Percentiles rank a stretch among this genome's conserved stretches.
Evolutionary conservation across 345 rosid species (phyloP).

Genomic region (Salix arbutifolia): DNA sequence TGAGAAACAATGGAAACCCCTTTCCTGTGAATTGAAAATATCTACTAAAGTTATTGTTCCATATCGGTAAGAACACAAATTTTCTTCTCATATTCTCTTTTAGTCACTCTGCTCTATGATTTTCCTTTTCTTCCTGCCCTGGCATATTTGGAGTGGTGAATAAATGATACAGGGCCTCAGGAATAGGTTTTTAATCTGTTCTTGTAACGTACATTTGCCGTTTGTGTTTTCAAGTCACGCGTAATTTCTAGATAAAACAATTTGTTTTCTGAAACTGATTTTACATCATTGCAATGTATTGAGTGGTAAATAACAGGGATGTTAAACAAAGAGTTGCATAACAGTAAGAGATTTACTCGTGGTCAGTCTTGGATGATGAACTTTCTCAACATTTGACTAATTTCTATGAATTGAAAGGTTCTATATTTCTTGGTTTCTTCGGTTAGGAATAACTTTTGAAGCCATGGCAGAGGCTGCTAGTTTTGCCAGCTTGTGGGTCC

Average conservation of each 20-base stretch:
- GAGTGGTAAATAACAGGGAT: neutral
- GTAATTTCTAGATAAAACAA: neutral
- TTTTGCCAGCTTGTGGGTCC: constrained; percentile 77
- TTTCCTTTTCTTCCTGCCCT: neutral
- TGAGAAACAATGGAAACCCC: constrained; percentile 53
- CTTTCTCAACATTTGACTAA: neutral
- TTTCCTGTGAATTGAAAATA: constrained; percentile 39
- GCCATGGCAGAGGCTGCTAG: constrained; percentile 94
- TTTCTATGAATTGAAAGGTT: neutral
- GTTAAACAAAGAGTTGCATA: neutral
- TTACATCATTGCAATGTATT: neutral
- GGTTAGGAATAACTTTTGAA: constrained; percentile 56
- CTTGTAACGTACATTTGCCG: neutral
- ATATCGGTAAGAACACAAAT: constrained; percentile 36
- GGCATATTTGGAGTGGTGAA: neutral
- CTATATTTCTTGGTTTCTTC: neutral
- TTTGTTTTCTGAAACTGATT: neutral
- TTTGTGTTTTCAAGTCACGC: neutral
- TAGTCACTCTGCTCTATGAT: neutral
- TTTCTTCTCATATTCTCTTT: constrained; percentile 1
- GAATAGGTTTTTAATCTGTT: neutral
- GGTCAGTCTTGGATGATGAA: neutral
- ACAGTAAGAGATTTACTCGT: neutral
- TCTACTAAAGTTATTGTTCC: constrained; percentile 45
- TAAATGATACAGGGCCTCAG: neutral